Conservation (phyloP, 164 flowering plant species). For the Stephania yunnanensis region DNA sequence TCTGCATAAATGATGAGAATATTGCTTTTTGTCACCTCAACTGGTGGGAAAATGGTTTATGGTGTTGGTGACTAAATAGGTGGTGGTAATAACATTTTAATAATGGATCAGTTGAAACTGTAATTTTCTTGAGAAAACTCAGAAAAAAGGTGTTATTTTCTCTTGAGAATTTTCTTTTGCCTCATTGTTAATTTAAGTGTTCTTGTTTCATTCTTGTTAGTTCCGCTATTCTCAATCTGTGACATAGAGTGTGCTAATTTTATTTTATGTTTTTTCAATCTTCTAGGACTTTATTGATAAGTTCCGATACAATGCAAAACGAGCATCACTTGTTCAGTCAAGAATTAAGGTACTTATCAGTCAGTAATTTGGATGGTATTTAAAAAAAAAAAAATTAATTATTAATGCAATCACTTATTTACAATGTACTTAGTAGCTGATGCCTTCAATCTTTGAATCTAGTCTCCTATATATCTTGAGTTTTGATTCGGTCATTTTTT, state of each 20-base stretch:
- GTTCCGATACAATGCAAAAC: constrained; percentile 95
- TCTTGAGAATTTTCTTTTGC: background rate
- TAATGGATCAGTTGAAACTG: too few relatives aligned
- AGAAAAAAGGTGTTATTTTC: background rate
- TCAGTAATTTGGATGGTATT: background rate
- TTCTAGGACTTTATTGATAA: constrained; percentile 88
- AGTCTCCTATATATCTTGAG: background rate
- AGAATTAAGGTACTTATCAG: constrained; percentile 73
- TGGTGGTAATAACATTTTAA: too few relatives aligned
- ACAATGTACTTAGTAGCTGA: too few relatives aligned
- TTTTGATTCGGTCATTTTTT: background rate
- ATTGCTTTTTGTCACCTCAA: too few relatives aligned
- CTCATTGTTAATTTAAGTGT: background rate
- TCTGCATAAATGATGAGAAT: too few relatives aligned
- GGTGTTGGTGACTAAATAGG: too few relatives aligned
- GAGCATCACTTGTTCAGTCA: constrained; percentile 98
- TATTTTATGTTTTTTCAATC: background rate
- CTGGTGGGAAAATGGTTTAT: too few relatives aligned
- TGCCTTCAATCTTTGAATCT: too few relatives aligned
- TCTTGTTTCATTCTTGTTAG: background rate
- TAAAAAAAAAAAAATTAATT: background rate
- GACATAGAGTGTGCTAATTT: background rate
- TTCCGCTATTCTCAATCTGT: background rate
- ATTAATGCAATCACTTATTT: background rate
- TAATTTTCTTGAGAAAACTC: too few relatives aligned